Conservation (phyloP, 345 rosid species). For the Excoecaria cochinchinensis region DNA sequence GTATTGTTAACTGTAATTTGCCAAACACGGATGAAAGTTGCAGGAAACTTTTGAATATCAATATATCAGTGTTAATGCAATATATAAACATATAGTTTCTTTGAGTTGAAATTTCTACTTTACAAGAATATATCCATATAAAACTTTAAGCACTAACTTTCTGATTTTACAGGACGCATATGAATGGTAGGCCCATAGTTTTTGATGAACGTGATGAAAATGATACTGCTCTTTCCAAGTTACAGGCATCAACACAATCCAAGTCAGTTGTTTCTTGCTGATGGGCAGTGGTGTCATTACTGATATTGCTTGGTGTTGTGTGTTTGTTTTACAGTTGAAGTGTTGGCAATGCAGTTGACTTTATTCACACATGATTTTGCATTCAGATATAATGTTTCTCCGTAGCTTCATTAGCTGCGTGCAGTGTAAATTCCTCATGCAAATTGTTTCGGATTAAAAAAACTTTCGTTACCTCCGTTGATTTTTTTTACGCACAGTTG, state of each 20-base stretch:
- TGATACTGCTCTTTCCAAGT: conserved; percentile 55
- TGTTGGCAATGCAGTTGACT: conserved; percentile 5
- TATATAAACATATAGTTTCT: neutral
- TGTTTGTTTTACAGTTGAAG: neutral
- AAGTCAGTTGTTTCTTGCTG: conserved; percentile 63
- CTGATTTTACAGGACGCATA: conserved; percentile 45
- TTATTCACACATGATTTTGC: conserved; percentile 2
- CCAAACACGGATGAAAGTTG: too few species aligned
- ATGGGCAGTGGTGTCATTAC: neutral
- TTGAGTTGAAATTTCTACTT: neutral
- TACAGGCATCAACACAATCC: conserved; percentile 46
- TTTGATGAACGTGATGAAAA: conserved; percentile 54
- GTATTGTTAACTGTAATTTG: too few species aligned
- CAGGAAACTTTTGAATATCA: too few species aligned
- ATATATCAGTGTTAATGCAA: neutral
- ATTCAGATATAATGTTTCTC: neutral
- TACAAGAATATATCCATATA: neutral
- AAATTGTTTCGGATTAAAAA: neutral
- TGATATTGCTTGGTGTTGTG: conserved; percentile 10
- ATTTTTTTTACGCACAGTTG: too few species aligned
- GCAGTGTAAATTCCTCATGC: neutral
- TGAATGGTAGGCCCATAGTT: conserved; percentile 27
- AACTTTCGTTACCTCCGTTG: too few species aligned
- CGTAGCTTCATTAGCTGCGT: conserved; percentile 5
- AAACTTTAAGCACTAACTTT: neutral